phyloP scores from a whole-genome alignment of 2,329 filamentous ascomycete genomes.

The Pyricularia pennisetigena region DNA sequence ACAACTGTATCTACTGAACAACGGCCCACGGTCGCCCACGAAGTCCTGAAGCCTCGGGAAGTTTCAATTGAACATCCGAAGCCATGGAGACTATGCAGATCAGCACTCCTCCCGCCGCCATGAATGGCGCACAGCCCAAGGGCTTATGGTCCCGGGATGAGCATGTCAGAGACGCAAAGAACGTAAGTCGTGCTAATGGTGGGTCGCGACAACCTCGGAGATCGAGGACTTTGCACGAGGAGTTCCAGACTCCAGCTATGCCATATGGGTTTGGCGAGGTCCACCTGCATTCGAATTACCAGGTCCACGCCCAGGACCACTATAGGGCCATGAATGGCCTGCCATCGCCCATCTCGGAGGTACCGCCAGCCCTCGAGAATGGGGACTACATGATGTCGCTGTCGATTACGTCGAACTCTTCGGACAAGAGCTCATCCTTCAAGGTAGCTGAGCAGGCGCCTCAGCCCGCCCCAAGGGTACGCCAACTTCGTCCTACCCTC shows the following conservation, averaged over 20 bases:
- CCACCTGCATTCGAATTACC: background rate
- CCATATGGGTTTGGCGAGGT: background rate
- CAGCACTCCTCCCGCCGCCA: conserved; percentile 1
- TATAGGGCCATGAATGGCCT: background rate
- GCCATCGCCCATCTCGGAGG: conserved; percentile 3
- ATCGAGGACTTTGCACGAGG: conserved; percentile 26
- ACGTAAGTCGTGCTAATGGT: background rate
- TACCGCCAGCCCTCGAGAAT: background rate
- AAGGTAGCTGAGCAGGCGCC: background rate
- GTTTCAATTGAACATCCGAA: background rate
- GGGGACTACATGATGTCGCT: conserved; percentile 2
- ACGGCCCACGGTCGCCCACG: background rate
- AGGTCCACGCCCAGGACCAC: background rate
- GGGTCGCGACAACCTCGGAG: conserved; percentile 17
- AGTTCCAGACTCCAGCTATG: conserved; percentile 18
- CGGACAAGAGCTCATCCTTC: background rate
- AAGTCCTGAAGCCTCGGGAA: background rate
- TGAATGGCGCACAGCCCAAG: background rate
- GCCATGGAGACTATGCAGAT: background rate
- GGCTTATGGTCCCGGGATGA: background rate
- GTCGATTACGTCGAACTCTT: background rate
- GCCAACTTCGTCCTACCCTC: conserved; percentile 21
- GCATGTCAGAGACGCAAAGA: background rate
- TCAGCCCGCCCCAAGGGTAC: background rate
- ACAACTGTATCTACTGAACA: background rate